A percentile compares a stretch with the other conserved stretches of the same genome.
These are phyloP conservation scores for Cinchona pubescens DNA, from an alignment of 257 asterid genomes.

Conservation along the genomic window DNA sequence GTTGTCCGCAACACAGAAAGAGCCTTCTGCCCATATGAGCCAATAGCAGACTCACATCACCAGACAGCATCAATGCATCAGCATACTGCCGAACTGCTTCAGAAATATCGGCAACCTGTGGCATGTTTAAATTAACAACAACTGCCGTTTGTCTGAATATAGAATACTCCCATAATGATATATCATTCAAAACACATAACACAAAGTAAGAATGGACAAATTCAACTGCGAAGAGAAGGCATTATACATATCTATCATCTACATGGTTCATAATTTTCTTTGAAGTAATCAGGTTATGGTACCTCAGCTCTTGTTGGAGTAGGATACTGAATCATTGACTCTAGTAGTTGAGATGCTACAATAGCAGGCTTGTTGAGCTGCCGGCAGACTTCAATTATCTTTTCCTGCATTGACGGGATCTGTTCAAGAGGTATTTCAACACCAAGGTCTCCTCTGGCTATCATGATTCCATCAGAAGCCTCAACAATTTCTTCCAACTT, in stretches of 20 bases:
- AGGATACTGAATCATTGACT: slow-evolving; percentile 84
- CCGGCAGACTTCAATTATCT: slow-evolving; percentile 57
- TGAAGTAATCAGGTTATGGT: not conserved
- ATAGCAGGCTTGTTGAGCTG: slow-evolving; percentile 80
- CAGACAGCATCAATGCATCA: slow-evolving; percentile 86
- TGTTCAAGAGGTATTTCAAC: slow-evolving; percentile 83
- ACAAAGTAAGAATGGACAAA: not conserved
- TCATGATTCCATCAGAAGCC: slow-evolving; percentile 85
- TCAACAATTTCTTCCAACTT: slow-evolving; percentile 62
- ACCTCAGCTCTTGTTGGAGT: slow-evolving; percentile 94
- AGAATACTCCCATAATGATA: not conserved
- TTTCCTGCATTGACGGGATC: slow-evolving; percentile 71
- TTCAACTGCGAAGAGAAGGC: not conserved
- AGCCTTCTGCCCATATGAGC: slow-evolving; percentile 66
- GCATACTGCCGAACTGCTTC: slow-evolving; percentile 85
- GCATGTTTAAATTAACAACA: not conserved
- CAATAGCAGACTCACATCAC: slow-evolving; percentile 93
- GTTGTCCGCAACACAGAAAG: slow-evolving; percentile 62
- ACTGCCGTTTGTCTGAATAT: no score
- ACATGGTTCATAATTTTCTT: not conserved
- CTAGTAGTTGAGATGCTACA: slow-evolving; percentile 85
- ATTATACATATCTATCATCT: not conserved
- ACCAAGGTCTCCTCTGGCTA: slow-evolving; percentile 95
- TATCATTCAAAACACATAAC: not conserved
- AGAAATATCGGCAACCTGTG: slow-evolving; percentile 84